These are phyloP conservation scores for Blastocystis sp. DNA, from an alignment of 352 stramenopile species.

Conservation along the genomic window DNA sequence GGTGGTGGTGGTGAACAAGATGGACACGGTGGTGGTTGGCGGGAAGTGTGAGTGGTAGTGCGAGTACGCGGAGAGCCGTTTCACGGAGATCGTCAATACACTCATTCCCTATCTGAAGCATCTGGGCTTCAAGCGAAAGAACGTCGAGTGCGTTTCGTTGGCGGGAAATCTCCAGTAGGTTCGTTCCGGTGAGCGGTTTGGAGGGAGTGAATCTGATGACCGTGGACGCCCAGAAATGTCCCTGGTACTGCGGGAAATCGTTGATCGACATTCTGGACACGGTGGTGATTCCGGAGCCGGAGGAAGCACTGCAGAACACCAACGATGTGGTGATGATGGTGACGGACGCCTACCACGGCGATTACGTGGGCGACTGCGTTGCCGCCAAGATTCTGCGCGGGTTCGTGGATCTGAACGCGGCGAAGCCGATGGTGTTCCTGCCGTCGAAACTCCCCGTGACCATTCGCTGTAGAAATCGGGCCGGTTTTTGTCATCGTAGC, in stretches of 20 bases:
- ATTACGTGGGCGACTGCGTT: slow-evolving; percentile 46
- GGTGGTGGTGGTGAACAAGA: slow-evolving; percentile 94
- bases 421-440: slow-evolving; percentile 72
- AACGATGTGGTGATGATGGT: slow-evolving; percentile 53
- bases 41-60: slow-evolving; percentile 65
- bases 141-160: slow-evolving; percentile 71
- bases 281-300: neutral
- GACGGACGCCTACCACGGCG: slow-evolving; percentile 35
- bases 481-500: slow-evolving; percentile 69
- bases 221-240: slow-evolving; percentile 74
- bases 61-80: slow-evolving; percentile 79
- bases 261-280: slow-evolving; percentile 78
- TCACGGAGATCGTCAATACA: slow-evolving; percentile 78
- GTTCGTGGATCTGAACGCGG: neutral
- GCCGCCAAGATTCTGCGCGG: slow-evolving; percentile 2
- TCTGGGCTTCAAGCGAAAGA: slow-evolving; percentile 79
- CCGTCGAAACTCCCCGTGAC: slow-evolving; percentile 74
- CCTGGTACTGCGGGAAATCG: slow-evolving; percentile 80
- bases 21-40: slow-evolving; percentile 82
- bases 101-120: slow-evolving; percentile 78
- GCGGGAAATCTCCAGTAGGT: slow-evolving; percentile 71
- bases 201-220: slow-evolving; percentile 80
- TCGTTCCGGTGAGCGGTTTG: slow-evolving; percentile 83
- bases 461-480: slow-evolving; percentile 69
- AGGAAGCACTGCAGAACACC: slow-evolving; percentile 13